Evolutionary conservation across 2,329 filamentous ascomycete species (phyloP).

Genomic region (Botryosphaeria dothidea): DNA sequence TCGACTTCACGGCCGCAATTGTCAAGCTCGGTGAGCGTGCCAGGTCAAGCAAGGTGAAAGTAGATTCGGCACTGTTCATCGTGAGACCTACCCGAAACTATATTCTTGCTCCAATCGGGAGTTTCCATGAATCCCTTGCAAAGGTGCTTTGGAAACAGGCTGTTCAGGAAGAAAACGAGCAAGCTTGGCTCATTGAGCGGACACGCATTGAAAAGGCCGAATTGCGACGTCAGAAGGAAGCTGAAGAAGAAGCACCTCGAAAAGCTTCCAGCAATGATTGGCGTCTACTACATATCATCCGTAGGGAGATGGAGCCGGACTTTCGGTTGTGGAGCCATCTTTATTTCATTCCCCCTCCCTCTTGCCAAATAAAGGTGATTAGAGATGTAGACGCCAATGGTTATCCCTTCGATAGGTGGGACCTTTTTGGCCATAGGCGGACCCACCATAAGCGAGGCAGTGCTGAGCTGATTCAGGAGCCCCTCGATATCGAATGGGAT

Average conservation of each 20-base stretch:
- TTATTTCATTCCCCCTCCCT: neutral
- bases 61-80: constrained; percentile 21
- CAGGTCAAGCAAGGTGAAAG: constrained; percentile 27
- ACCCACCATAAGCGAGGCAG: constrained; percentile 26
- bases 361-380: neutral
- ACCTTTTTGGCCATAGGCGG: constrained; percentile 30
- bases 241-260: neutral
- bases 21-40: constrained; percentile 23
- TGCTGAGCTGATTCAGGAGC: constrained; percentile 25
- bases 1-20: constrained; percentile 31
- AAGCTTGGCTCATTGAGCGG: neutral
- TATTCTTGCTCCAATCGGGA: constrained; percentile 30
- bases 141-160: neutral
- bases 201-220: neutral
- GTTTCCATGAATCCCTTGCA: neutral
- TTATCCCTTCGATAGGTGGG: constrained; percentile 38
- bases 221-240: neutral
- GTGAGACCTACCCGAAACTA: constrained; percentile 27
- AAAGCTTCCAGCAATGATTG: neutral
- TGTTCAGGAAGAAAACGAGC: neutral
- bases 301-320: constrained; percentile 11
- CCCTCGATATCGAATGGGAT: constrained; percentile 31
- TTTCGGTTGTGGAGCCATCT: neutral
- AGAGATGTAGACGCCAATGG: constrained; percentile 42
- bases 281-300: neutral